Evolutionary conservation across 1,139 yeast species (phyloP), one percentile per base, ranked within the genome.

Genomic region (Sugiyamaella novakii): DNA sequence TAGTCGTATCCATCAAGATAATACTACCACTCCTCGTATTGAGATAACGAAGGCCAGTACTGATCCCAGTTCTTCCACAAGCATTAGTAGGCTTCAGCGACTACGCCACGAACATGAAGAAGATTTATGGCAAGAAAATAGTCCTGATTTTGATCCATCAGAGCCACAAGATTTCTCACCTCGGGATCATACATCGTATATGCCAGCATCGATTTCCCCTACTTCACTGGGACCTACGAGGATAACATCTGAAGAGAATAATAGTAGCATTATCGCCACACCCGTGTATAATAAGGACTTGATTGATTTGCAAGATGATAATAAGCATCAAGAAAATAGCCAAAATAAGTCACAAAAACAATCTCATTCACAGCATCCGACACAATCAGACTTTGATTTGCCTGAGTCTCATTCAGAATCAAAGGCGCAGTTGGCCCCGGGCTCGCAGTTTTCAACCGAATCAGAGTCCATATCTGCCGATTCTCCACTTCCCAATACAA

Each of bases 111-210:
- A 25, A 38, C 76, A 1, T 74, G 78, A 25, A 35, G 25, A 38
- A 22, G 46, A 42, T 42, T 11, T 42, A 5, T 38, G 55, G 43
- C 29, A 42, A 15, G 48, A 59, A 27, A 50, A 51, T n/a, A 42
- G 46, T 25, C 59, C 65, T 15, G 75, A 71, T 45, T 80, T 81
- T 62, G 80, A 82, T 59, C 87, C 87, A 0, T 75, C 82, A 10
- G 87, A 81, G 58, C 87, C 87, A 0, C 87, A 81, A 55, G 80
- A 70, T 56, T 82, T 81, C 60, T 75, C 81, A 2, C 72, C 73
- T 1, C 61, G 65, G 18, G 50, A 41, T n/a, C 47, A 41, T 28
- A 31, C 29, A 2, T 43, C 47, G 11, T 43, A 43, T 34, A 43
- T 43, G 47, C 47, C 47, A 5, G 14, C 47, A 10, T 35, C 47